These are phyloP conservation scores for Diaporthe australafricana DNA, from an alignment of 2,329 filamentous ascomycete species.

Conservation along the genomic window DNA sequence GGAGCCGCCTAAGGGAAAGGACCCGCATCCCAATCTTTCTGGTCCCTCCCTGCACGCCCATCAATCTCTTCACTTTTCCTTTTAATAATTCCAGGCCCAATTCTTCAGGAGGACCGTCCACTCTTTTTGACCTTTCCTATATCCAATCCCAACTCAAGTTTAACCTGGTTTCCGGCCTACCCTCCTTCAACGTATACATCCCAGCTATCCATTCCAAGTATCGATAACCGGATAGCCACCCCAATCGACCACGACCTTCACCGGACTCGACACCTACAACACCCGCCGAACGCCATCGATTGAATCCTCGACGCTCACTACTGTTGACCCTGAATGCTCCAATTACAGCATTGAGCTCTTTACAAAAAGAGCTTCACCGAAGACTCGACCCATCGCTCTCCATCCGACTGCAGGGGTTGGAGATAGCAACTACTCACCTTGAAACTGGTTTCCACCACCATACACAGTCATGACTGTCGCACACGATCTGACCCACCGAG, in stretches of 20 bases:
- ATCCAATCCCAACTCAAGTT: conserved; percentile 32
- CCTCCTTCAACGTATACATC: conserved; percentile 34
- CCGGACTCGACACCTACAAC: conserved; percentile 4
- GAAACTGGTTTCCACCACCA: conserved; percentile 20
- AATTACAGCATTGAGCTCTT: conserved; percentile 37
- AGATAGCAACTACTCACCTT: conserved; percentile 39
- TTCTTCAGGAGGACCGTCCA: conserved; percentile 36
- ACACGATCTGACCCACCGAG: conserved; percentile 78
- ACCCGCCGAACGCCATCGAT: conserved; percentile 22
- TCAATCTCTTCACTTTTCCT: conserved; percentile 39
- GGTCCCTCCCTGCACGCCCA: conserved; percentile 39
- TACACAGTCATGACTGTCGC: conserved; percentile 76
- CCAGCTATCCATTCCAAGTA: conserved; percentile 26
- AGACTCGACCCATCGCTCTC: conserved; percentile 38
- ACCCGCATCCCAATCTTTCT: conserved; percentile 40
- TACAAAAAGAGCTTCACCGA: conserved; percentile 36
- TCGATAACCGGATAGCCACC: conserved; percentile 20
- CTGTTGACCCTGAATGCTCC: conserved; percentile 35
- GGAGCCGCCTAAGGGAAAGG: conserved; percentile 38
- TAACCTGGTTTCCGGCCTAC: conserved; percentile 34
- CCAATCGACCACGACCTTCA: conserved; percentile 20
- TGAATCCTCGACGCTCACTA: conserved; percentile 28
- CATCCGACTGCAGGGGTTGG: conserved; percentile 21
- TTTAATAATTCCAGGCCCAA: conserved; percentile 39
- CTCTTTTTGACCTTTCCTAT: conserved; percentile 38